Conservation (phyloP, 495 filamentous ascomycete genomes). For the Tirmania nivea region DNA sequence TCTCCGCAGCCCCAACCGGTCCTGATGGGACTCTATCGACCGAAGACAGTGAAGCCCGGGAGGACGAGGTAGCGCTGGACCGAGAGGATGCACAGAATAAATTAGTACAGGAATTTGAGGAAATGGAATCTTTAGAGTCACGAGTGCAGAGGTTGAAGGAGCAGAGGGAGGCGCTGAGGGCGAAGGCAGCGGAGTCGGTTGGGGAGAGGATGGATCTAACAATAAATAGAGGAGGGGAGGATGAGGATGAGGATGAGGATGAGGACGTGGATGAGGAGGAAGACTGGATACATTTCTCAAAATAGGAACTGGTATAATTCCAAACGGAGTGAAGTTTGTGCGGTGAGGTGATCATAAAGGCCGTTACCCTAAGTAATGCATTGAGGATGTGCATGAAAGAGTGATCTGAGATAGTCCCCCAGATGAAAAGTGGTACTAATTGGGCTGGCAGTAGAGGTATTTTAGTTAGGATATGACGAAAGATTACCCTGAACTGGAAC, state of each 20-base stretch:
- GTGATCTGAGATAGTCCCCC: too few relatives aligned
- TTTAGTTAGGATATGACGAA: too few relatives aligned
- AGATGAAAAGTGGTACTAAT: too few relatives aligned
- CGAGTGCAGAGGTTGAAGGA: constrained; percentile 58
- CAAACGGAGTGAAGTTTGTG: too few relatives aligned
- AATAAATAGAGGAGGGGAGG: constrained; percentile 27
- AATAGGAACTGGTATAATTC: too few relatives aligned
- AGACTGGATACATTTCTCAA: constrained; percentile 1
- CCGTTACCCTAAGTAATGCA: too few relatives aligned
- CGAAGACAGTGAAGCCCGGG: constrained; percentile 35
- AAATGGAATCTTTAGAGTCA: constrained; percentile 79
- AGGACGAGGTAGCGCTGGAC: constrained; percentile 27
- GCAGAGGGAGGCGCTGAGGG: constrained; percentile 32
- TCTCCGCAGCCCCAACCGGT: constrained; percentile 41
- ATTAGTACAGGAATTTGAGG: constrained; percentile 74
- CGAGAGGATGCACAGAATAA: constrained; percentile 37
- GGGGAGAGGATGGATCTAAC: constrained; percentile 2
- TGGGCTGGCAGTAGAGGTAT: too few relatives aligned
- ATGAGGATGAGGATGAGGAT: constrained; percentile 29
- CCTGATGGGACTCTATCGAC: constrained; percentile 33
- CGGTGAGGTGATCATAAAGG: too few relatives aligned
- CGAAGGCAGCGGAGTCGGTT: constrained; percentile 25
- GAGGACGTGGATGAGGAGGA: constrained; percentile 16
- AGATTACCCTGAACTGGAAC: too few relatives aligned
- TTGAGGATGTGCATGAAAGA: too few relatives aligned